A percentile compares a stretch with the other conserved stretches of the same genome.
These are phyloP conservation scores for Thalia dealbata DNA, from an alignment of 176 grass and related monocot genomes.

Conservation along the genomic window DNA sequence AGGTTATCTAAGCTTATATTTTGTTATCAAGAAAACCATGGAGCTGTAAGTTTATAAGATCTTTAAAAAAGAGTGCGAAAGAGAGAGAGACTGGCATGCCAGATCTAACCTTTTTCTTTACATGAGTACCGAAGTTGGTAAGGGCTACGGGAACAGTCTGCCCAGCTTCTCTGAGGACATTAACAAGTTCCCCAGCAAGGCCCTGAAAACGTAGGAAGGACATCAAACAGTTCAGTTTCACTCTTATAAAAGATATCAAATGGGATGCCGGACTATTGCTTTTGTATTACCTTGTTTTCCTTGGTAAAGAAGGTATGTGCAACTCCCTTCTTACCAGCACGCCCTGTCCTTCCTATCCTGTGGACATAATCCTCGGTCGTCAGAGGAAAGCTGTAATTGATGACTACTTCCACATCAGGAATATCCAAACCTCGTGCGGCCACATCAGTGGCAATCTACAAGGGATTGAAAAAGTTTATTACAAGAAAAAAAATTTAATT, in stretches of 20 bases:
- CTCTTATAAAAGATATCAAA: not conserved
- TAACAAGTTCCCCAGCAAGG: conserved; percentile 92
- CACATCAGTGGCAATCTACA: conserved; percentile 94
- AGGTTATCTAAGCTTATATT: conserved; percentile 2
- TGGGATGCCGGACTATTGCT: not conserved
- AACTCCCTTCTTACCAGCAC: conserved; percentile 94
- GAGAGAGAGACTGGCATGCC: not conserved
- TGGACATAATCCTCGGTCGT: conserved; percentile 97
- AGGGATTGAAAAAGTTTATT: conserved; percentile 12
- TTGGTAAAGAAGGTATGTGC: conserved; percentile 95
- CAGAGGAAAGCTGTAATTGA: conserved; percentile 98
- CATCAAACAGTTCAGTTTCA: not conserved
- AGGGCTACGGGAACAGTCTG: conserved; percentile 69
- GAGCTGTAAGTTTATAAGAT: no score
- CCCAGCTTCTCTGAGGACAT: conserved; percentile 91
- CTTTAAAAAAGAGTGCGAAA: no score
- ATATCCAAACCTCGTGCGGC: conserved; percentile 95
- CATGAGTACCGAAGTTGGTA: conserved; percentile 88
- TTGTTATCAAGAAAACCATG: no score
- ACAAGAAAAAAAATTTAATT: not conserved
- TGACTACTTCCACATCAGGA: conserved; percentile 93
- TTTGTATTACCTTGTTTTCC: conserved; percentile 53
- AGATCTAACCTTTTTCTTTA: conserved; percentile 88
- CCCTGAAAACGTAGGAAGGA: conserved; percentile 28
- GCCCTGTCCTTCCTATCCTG: conserved; percentile 85